Percentiles rank a stretch among this genome's conserved stretches.
These are phyloP conservation scores for Moesziomyces parantarcticus DNA, from an alignment of 1,284 basidiomycete genomes.

Conservation along the genomic window DNA sequence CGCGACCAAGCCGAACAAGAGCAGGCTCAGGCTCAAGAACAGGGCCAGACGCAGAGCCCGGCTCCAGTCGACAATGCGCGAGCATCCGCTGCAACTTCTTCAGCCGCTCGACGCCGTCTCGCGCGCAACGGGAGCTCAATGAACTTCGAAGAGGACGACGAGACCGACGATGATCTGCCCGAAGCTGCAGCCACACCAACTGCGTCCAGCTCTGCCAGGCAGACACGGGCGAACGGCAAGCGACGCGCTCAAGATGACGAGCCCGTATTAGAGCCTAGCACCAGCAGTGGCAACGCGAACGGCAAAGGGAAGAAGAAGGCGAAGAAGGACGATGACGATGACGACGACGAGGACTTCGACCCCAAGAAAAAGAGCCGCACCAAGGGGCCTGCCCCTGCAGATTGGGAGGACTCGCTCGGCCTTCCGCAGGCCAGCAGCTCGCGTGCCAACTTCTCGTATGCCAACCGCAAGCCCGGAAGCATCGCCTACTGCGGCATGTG, in stretches of 20 bases:
- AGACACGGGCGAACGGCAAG: constrained; percentile 49
- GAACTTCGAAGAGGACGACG: constrained; percentile 73
- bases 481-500: constrained; percentile 86
- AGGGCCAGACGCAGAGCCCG: constrained; percentile 13
- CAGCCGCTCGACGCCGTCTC: constrained; percentile 20
- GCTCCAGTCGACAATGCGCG: constrained; percentile 39
- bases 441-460: constrained; percentile 69
- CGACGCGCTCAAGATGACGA: constrained; percentile 22
- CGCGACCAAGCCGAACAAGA: constrained; percentile 39
- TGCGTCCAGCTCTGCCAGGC: constrained; percentile 68
- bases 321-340: constrained; percentile 38
- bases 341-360: constrained; percentile 67
- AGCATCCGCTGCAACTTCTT: constrained; percentile 9
- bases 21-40: constrained; percentile 70
- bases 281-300: constrained; percentile 70
- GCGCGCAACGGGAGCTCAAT: constrained; percentile 45
- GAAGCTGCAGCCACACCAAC: constrained; percentile 60
- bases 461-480: constrained; percentile 74
- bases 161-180: constrained; percentile 75
- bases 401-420: constrained; percentile 67
- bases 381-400: constrained; percentile 72
- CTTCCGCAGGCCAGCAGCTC: constrained; percentile 69
- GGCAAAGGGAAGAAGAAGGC: constrained; percentile 69
- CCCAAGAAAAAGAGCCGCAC: constrained; percentile 69
- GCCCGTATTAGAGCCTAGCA: constrained; percentile 64